phyloP scores from a whole-genome alignment of 179 eudicot genomes.

The Actinidia chinensis region DNA sequence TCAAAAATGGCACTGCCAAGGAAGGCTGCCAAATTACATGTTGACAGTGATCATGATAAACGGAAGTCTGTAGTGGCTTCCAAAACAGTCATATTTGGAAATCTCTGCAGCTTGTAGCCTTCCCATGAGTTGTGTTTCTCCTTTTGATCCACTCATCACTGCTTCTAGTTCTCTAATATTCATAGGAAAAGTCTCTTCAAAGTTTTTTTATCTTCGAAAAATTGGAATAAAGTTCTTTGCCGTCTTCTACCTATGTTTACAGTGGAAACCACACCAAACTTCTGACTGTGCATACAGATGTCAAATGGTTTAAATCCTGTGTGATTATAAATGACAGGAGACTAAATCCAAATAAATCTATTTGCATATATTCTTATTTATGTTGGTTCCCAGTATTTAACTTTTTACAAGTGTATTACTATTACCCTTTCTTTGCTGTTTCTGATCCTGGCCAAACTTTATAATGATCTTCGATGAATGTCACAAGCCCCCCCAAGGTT shows the following conservation, averaged over 20 bases:
- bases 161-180: neutral
- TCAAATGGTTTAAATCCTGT: neutral
- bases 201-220: neutral
- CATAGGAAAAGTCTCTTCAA: neutral
- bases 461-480: conserved; percentile 91
- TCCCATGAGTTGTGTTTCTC: neutral
- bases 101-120: neutral
- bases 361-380: neutral
- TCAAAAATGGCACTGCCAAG: neutral
- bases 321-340: neutral
- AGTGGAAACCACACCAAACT: neutral
- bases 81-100: neutral
- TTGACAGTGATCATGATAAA: neutral
- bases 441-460: conserved; percentile 88
- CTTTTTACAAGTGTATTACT: conserved; percentile 66
- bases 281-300: neutral
- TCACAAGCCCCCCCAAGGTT: conserved; percentile 93
- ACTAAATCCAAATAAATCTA: neutral
- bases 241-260: neutral
- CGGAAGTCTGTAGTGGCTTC: neutral
- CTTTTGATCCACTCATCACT: neutral
- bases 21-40: too few species aligned
- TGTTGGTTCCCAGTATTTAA: neutral
- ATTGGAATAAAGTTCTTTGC: neutral
- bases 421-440: conserved; percentile 81